Percentiles rank a stretch among this genome's conserved stretches.
Conservation (phyloP, 345 rosid genomes). For the Stellera chamaejasme region DNA sequence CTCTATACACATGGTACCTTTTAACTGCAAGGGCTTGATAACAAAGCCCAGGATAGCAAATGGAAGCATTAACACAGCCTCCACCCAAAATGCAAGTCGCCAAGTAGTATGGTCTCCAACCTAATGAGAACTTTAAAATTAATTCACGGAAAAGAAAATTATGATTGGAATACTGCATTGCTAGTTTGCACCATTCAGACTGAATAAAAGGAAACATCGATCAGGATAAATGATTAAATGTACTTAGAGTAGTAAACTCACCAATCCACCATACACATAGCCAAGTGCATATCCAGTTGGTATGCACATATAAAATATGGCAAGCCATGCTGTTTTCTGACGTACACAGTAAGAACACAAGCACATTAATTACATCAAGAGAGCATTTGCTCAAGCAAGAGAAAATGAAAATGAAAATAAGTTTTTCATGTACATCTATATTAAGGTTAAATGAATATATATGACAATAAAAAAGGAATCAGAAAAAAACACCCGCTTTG, state of each 20-base stretch:
- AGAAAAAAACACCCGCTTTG: not conserved
- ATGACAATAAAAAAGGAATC: no score
- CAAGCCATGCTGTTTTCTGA: slow-evolving; percentile 91
- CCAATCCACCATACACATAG: slow-evolving; percentile 86
- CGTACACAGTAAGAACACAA: slow-evolving; percentile 11
- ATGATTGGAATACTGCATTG: not conserved
- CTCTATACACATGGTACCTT: slow-evolving; percentile 42
- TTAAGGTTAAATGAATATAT: no score
- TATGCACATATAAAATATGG: slow-evolving; percentile 92
- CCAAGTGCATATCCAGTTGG: slow-evolving; percentile 90
- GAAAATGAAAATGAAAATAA: no score
- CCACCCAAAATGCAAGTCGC: slow-evolving; percentile 91
- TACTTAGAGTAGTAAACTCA: slow-evolving; percentile 26
- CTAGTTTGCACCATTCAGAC: not conserved
- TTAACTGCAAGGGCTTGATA: slow-evolving; percentile 81
- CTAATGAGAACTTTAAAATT: slow-evolving; percentile 21
- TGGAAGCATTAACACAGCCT: slow-evolving; percentile 90
- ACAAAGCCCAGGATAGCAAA: slow-evolving; percentile 69
- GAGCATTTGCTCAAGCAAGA: not conserved
- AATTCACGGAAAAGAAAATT: not conserved
- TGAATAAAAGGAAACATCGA: not conserved
- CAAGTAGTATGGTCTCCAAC: slow-evolving; percentile 61
- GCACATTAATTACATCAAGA: not conserved
- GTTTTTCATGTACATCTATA: no score
- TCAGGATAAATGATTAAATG: no score